Evolutionary conservation across 805 yeast genomes (phyloP).

Genomic region (Metschnikowia rubicola): DNA sequence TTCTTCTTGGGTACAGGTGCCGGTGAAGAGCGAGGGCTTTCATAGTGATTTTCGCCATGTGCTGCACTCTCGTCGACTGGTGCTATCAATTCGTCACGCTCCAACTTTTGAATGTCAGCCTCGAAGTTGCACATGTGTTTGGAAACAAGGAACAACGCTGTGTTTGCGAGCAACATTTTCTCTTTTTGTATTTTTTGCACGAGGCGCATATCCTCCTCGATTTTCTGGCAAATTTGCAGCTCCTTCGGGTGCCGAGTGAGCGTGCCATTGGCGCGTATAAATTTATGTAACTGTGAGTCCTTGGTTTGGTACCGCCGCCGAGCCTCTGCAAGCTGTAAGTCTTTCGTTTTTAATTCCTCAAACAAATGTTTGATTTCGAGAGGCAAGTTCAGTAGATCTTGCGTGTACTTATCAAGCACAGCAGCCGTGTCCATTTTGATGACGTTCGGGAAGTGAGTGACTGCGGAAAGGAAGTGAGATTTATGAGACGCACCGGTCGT

Average conservation of each 20-base stretch:
- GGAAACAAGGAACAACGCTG: slow-evolving; percentile 72
- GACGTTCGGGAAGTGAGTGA: neutral
- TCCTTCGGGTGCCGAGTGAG: slow-evolving; percentile 80
- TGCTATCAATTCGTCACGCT: slow-evolving; percentile 77
- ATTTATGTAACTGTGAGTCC: slow-evolving; percentile 80
- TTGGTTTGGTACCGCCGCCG: slow-evolving; percentile 63
- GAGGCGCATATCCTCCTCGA: slow-evolving; percentile 61
- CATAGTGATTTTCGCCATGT: slow-evolving; percentile 8
- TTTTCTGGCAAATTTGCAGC: slow-evolving; percentile 56
- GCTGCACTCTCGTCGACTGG: slow-evolving; percentile 33
- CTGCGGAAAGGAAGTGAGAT: neutral
- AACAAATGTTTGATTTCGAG: slow-evolving; percentile 78
- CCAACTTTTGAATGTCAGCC: slow-evolving; percentile 69
- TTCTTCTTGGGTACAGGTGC: slow-evolving; percentile 16
- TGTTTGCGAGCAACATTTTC: slow-evolving; percentile 75
- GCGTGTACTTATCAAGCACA: slow-evolving; percentile 45
- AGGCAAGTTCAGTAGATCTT: slow-evolving; percentile 78
- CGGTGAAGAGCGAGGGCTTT: slow-evolving; percentile 16
- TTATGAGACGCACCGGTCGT: neutral
- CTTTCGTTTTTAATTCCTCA: slow-evolving; percentile 73
- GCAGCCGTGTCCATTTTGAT: slow-evolving; percentile 84
- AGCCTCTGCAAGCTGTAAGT: slow-evolving; percentile 59
- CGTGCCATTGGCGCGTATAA: slow-evolving; percentile 79
- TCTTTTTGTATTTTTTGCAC: slow-evolving; percentile 68
- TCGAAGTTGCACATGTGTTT: slow-evolving; percentile 74